Conservation (phyloP, 1,139 yeast species). For the Yamadazyma blattariae region DNA sequence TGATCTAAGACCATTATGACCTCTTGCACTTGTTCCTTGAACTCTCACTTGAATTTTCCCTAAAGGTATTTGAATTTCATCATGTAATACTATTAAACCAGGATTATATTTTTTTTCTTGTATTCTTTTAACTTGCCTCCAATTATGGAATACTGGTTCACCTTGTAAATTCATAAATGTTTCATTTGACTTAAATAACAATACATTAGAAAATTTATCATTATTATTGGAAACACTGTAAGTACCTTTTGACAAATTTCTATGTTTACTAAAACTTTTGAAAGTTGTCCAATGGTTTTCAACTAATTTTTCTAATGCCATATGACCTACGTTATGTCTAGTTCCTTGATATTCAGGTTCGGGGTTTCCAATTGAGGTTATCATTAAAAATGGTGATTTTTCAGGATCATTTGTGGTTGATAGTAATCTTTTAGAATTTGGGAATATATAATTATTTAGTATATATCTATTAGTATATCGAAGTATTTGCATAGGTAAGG, state of each 20-base stretch:
- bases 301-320: slow-evolving; percentile 37
- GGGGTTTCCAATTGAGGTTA: slow-evolving; percentile 80
- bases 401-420: slow-evolving; percentile 1
- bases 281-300: slow-evolving; percentile 22
- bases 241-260: slow-evolving; percentile 17
- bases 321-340: slow-evolving; percentile 78
- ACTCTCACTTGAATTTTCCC: slow-evolving; percentile 63
- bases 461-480: slow-evolving; percentile 7
- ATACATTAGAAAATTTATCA: slow-evolving; percentile 18
- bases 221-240: slow-evolving; percentile 20
- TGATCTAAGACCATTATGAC: slow-evolving; percentile 77
- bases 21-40: slow-evolving; percentile 60
- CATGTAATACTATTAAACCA: slow-evolving; percentile 62
- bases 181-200: slow-evolving; percentile 44
- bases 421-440: not conserved
- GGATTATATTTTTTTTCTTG: slow-evolving; percentile 20
- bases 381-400: slow-evolving; percentile 25
- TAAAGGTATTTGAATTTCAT: slow-evolving; percentile 62
- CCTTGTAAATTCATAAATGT: slow-evolving; percentile 72
- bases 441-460: slow-evolving; percentile 1
- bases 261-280: slow-evolving; percentile 18
- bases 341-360: slow-evolving; percentile 59
- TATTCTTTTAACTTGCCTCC: slow-evolving; percentile 31
- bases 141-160: slow-evolving; percentile 42
- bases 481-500: slow-evolving; percentile 9